Conservation (phyloP, 2,329 filamentous ascomycete genomes). For the Pseudogymnoascus sp. region DNA sequence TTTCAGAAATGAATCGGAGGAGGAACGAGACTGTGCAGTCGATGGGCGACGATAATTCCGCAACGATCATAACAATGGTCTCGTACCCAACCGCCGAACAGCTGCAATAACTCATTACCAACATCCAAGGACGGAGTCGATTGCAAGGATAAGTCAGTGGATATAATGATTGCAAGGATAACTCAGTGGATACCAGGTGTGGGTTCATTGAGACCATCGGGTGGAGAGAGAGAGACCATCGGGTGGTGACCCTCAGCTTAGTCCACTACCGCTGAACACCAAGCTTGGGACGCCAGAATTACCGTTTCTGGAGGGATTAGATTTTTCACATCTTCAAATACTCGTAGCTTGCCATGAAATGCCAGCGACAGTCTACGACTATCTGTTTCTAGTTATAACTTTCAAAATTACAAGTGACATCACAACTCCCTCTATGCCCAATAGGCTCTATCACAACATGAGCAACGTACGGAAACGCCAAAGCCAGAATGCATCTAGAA, state of each 20-base stretch:
- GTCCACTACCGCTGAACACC: neutral
- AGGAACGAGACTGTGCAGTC: too few species aligned
- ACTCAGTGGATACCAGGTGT: neutral
- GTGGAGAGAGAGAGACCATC: neutral
- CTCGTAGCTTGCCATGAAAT: neutral
- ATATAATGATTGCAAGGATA: neutral
- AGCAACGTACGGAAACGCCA: slow-evolving; percentile 12
- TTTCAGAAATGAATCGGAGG: too few species aligned
- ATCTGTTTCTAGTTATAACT: neutral
- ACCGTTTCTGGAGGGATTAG: neutral
- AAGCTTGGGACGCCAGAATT: neutral
- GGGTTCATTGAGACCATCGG: neutral
- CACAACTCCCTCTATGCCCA: too few species aligned
- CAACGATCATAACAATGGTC: neutral
- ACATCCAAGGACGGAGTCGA: neutral
- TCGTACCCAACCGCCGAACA: neutral
- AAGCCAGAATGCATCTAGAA: slow-evolving; percentile 14
- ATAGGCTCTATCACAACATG: neutral
- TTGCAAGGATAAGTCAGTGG: neutral
- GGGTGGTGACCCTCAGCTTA: neutral
- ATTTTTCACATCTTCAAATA: neutral
- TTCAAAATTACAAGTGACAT: neutral
- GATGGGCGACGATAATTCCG: neutral
- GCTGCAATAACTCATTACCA: neutral
- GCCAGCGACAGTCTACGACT: neutral